Base-by-base conservation (phyloP, 75 land plant genomes). In the Pinus taeda region DNA sequence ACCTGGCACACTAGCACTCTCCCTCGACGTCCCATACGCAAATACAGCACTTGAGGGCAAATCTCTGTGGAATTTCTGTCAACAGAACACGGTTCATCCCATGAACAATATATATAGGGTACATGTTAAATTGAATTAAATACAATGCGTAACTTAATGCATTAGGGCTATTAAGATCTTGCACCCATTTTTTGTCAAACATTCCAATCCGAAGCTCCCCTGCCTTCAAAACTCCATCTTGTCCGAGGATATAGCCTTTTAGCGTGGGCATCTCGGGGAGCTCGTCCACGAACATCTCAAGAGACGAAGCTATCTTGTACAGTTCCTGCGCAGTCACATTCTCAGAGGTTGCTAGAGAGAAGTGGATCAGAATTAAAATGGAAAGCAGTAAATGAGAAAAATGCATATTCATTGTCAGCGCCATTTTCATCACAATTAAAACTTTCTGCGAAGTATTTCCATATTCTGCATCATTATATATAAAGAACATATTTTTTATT, bases 181-280 rank as follows among this genome's bases (percentile, higher is more conserved):
- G 42, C 81, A 93, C 96, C 96, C 96, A 93, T 75, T 75, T 79
- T 58, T 74, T 92, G 49, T 75, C 14, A 77, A 79, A 91, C 96
- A 93, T 93, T 21, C 92, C 94, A 64, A 93, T 89, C 18, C 64
- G 66, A 45, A 93, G 82, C 0, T 74, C 73, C 59, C 75, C 84
- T 33, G 94, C 59, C 21, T 76, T 74, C 26, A 81, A 81, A 15
- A 60, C 60, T 7, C 86, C 87, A 66, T 80, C 13, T 1, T 57
- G 21, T 1, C 30, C 3, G 3, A 57, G 3, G 39, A 20, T 24
- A 60, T 39, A 90, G 0, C 81, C 89, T 17, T 70, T 14, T 55
- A 91, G 45, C 62, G 53, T 83, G 21, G 91, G 89, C 82, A 87
- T 81, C 42, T 83, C 79, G 3, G 89, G 93, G 20, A 91, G 88